Evolutionary conservation across 139 green algal genomes (phyloP), one percentile per base, ranked within the genome.

Genomic region (Volvox africanus): DNA sequence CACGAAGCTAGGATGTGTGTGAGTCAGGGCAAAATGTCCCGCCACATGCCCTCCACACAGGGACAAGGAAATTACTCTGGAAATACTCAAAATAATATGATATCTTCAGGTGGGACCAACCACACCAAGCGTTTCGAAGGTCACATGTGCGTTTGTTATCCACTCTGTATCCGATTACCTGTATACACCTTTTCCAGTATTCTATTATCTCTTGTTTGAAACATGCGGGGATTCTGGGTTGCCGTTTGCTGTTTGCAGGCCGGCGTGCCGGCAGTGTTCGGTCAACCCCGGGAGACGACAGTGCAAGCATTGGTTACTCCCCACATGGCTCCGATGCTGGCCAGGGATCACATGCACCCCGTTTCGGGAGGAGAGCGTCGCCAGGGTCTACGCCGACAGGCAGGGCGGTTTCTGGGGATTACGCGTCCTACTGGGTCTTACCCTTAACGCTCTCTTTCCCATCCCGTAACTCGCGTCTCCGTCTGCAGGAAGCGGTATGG

Each of bases 401-500:
- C 62, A 33, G 1, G 22, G 65, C 65, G 65, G 65, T 55, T 55
- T 55, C 5, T n/a, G n/a, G n/a, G n/a, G n/a, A n/a, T n/a, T n/a
- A n/a, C n/a, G n/a, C n/a, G n/a, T n/a, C n/a, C n/a, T n/a, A n/a
- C n/a, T n/a, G n/a, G n/a, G n/a, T n/a, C n/a, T n/a, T n/a, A n/a
- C n/a, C n/a, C n/a, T n/a, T n/a, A n/a, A 55, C 44, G 44, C 44
- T 9, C 44, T 55, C 44, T 55, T 55, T 55, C 44, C 44, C 44
- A 9, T 9, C 44, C 44, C 44, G n/a, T n/a, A n/a, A n/a, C n/a
- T n/a, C n/a, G n/a, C n/a, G n/a, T n/a, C n/a, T n/a, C n/a, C n/a
- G n/a, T n/a, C n/a, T 33, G 20, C 67, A 90, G 86, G 86, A n/a
- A 55, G 28, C 6, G 86, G 86, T 1, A 90, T 90, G 86, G 86